Base-by-base conservation (phyloP, 441 rosid species). In the Raphanus hybrid region DNA sequence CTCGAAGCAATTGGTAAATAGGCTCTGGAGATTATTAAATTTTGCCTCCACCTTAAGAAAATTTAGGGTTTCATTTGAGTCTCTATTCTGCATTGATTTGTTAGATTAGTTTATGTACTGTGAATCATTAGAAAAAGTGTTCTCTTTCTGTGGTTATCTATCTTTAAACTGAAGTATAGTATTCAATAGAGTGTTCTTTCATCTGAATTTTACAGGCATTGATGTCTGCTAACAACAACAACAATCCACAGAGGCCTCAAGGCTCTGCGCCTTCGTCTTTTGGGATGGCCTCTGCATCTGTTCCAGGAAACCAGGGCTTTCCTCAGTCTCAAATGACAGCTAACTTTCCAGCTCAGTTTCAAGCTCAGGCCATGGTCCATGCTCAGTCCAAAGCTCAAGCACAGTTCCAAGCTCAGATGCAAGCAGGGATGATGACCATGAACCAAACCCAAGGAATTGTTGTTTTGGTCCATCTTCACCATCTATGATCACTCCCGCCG, bases 361-460 rank as follows among this genome's bases (percentile, higher is more conserved):
- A 95, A 23, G 26, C 26, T 23, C 26, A 23, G 26, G 26, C 26
- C 26, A 23, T 23, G 73, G 94, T 23, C 26, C 26, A 23, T 23
- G 26, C 26, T 23, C 26, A 23, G 26, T 23, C 2, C 26, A 23
- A 23, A 23, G 26, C 88, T 0, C 86, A 86, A 37, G 84, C 85
- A 29, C 93, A 92, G 72, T 89, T 52, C 97, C 97, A 91, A 77
- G 95, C 98, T 27, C 98, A 90, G 57, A 55, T 89, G 8, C 97
- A 91, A 73, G 88, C 92, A 79, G 90, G 87, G 34, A 29, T 23
- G 26, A 67, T 88, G 54, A 75, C 92, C 27, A 85, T 89, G 70
- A 85, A 82, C 73, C 94, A 83, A 72, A 67, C 91, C 0, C 66
- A 73, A 0, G 90, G 91, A 41, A 79, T 86, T 60, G 86, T 83